These are phyloP conservation scores for Grosmannia clavigera DNA, from an alignment of 2,329 filamentous ascomycete species.

Conservation along the genomic window DNA sequence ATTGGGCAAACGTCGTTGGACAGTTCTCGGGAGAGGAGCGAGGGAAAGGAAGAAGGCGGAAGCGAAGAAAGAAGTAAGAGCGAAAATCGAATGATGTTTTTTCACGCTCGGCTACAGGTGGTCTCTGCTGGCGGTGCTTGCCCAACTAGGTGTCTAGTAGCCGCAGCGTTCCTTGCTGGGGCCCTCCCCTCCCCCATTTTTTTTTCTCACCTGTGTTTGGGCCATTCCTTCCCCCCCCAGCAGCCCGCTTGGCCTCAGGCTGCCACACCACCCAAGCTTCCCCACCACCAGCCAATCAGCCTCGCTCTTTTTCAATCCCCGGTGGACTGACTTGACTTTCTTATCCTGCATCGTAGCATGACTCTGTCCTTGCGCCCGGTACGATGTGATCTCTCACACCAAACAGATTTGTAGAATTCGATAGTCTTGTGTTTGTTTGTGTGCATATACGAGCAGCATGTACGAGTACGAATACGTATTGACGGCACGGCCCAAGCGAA, in stretches of 20 bases:
- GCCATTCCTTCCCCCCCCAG: neutral
- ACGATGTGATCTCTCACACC: neutral
- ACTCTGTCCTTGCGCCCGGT: neutral
- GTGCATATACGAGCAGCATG: no score
- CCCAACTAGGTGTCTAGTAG: neutral
- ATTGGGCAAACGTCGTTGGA: neutral
- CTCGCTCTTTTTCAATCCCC: slow-evolving; percentile 2
- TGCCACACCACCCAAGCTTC: neutral
- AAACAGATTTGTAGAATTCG: no score
- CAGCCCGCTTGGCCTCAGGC: slow-evolving; percentile 1
- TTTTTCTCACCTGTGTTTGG: neutral
- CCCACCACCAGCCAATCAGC: slow-evolving; percentile 1
- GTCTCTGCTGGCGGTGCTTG: neutral
- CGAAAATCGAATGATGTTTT: slow-evolving; percentile 16
- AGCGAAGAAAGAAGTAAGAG: slow-evolving; percentile 11
- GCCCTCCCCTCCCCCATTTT: neutral
- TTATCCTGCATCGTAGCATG: neutral
- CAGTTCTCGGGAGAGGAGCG: neutral
- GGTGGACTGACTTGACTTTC: slow-evolving; percentile 2
- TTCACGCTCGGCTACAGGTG: slow-evolving; percentile 5
- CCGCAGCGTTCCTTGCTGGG: neutral
- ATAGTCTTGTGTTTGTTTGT: no score
- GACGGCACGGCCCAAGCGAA: no score
- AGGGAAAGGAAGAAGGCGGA: slow-evolving; percentile 1
- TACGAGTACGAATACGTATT: no score